Evolutionary conservation across 192 early-diverging fungal species (phyloP).

Genomic region (Backusella psychrophila): DNA sequence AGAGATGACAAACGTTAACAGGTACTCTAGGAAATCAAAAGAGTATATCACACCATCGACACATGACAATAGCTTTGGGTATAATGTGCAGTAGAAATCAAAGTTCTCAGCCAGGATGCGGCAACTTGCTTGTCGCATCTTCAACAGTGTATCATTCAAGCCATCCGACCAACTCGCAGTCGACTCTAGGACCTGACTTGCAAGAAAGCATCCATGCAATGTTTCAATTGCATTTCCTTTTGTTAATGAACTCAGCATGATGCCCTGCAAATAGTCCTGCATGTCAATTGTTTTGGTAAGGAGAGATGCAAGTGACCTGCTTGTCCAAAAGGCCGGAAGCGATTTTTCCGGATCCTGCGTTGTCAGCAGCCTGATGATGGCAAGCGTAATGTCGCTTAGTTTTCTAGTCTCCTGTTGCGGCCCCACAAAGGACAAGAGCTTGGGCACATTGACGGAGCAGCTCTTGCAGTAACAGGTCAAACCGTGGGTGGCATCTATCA

Average conservation of each 20-base stretch:
- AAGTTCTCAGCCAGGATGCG: conserved; percentile 25
- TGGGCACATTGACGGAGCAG: conserved; percentile 16
- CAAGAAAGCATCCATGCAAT: conserved; percentile 30
- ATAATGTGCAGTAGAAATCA: conserved; percentile 28
- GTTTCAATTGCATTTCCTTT: conserved; percentile 26
- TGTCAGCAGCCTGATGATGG: conserved; percentile 11
- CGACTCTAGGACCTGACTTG: not conserved
- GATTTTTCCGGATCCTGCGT: conserved; percentile 33
- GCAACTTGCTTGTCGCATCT: conserved; percentile 8
- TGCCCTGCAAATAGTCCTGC: conserved; percentile 6
- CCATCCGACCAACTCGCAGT: conserved; percentile 7
- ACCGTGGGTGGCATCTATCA: conserved; percentile 9
- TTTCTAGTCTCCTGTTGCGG: conserved; percentile 4
- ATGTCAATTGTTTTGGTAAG: conserved; percentile 2
- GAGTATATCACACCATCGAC: conserved; percentile 34
- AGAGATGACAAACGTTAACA: conserved; percentile 14
- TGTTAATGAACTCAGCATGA: not conserved
- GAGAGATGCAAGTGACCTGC: not conserved
- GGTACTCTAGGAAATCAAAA: conserved; percentile 30
- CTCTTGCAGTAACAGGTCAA: conserved; percentile 16
- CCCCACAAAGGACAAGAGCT: not conserved
- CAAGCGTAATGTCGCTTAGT: not conserved
- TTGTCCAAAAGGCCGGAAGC: conserved; percentile 25
- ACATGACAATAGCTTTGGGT: conserved; percentile 31
- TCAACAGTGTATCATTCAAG: not conserved